Evolutionary conservation across 768 basidiomycete genomes (phyloP).

Genomic region (Leccinum longicurvipes): DNA sequence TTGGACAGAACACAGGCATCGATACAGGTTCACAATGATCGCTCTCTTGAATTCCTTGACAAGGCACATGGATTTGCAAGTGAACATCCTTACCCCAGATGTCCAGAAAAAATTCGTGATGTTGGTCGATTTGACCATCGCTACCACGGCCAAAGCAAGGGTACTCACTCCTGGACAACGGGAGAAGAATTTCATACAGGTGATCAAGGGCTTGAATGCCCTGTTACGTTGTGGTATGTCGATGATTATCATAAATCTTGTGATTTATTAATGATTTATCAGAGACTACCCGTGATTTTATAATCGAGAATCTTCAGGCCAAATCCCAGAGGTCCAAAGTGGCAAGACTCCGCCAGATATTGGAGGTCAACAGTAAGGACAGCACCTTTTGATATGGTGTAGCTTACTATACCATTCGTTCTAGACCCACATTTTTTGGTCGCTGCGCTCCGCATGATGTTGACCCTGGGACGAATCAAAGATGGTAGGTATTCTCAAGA

Average conservation of each 20-base stretch:
- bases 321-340: neutral
- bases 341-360: conserved; percentile 11
- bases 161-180: neutral
- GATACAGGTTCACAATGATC: conserved; percentile 18
- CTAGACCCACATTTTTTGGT: conserved; percentile 9
- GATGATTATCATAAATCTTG: neutral
- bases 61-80: conserved; percentile 11
- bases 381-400: too few species aligned
- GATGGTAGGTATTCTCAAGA: conserved; percentile 12
- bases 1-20: conserved; percentile 12
- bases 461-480: conserved; percentile 12
- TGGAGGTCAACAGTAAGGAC: conserved; percentile 12
- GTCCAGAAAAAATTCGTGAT: conserved; percentile 11
- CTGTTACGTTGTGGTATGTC: conserved; percentile 18
- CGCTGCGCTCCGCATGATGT: conserved; percentile 19
- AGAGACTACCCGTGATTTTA: conserved; percentile 7
- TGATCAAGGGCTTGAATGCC: conserved; percentile 20
- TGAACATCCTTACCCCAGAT: conserved; percentile 12
- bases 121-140: conserved; percentile 14
- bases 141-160: neutral
- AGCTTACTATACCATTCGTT: neutral
- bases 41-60: conserved; percentile 23
- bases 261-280: neutral
- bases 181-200: conserved; percentile 13
- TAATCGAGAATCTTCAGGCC: neutral